These are phyloP conservation scores for Primulina tabacum DNA, from an alignment of 257 asterid genomes.

Conservation along the genomic window DNA sequence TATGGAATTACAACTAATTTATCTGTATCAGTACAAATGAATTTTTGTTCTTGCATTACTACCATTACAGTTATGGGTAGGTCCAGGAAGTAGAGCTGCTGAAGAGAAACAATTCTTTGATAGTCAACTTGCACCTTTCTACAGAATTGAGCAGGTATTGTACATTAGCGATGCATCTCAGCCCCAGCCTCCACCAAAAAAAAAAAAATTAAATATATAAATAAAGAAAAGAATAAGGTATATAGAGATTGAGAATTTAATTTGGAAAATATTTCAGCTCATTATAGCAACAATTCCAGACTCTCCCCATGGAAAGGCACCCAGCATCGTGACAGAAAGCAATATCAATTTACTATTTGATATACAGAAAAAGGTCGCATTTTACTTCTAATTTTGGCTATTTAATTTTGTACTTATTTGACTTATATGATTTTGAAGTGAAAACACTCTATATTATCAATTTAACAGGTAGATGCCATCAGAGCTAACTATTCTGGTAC, in stretches of 20 bases:
- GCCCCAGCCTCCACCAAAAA: neutral
- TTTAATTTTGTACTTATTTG: conserved; percentile 10
- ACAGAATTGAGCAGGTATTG: conserved; percentile 94
- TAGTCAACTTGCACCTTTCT: conserved; percentile 90
- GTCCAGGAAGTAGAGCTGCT: conserved; percentile 98
- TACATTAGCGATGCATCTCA: conserved; percentile 7
- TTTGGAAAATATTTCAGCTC: conserved; percentile 62
- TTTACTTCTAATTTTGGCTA: conserved; percentile 13
- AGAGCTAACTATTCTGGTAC: conserved; percentile 81
- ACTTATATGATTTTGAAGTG: conserved; percentile 11
- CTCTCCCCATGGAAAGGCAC: conserved; percentile 57
- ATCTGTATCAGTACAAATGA: conserved; percentile 1
- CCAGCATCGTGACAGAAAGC: conserved; percentile 82
- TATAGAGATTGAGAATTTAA: conserved; percentile 18
- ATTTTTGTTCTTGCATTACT: conserved; percentile 12
- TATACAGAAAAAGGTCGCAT: conserved; percentile 79
- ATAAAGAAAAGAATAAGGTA: neutral
- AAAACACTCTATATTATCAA: conserved; percentile 11
- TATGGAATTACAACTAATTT: conserved; percentile 1
- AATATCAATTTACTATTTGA: conserved; percentile 84
- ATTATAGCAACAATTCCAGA: conserved; percentile 78
- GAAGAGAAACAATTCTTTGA: conserved; percentile 89
- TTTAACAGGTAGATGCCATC: conserved; percentile 83
- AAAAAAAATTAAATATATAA: too few species aligned
- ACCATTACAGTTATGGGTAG: conserved; percentile 86